Base-by-base conservation (phyloP, 2,329 filamentous ascomycete genomes). In the Paraphoma sp. region DNA sequence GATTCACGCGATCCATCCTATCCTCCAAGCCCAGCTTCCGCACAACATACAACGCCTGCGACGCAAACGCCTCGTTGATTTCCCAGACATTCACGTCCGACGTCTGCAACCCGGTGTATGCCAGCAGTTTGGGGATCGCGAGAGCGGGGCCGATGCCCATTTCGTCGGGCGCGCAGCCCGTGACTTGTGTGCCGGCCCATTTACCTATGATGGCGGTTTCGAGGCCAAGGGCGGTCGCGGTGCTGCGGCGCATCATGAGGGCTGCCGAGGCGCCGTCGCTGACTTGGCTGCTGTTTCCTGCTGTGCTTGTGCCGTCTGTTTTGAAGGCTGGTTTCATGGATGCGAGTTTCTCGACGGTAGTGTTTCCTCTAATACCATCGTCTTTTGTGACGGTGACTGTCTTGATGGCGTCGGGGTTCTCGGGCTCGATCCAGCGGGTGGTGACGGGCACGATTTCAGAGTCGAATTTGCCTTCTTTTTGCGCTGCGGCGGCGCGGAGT, bases 101-200 rank as follows among this genome's bases (percentile, higher is more conserved):
- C 11, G 81, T 88, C 43, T 79, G 72, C 12, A 97, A 75, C 0
- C 88, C 91, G 1, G 89, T 85, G 58, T 86, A 85, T 16, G 81
- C 76, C n/a, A 97, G 82, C 17, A 97, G 82, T 73, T 89, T 90
- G 6, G 93, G 93, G 50, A 97, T 94, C 0, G 92, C 93, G 29
- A 96, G 72, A 0, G 92, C 92, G 0, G 94, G 93, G 0, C 94
- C 93, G 55, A 97, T 83, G 40, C 94, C 93, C 94, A 98, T 97
- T 83, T 97, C 93, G 71, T 96, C 92, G 0, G 94, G 93, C 49
- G 82, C 83, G 73, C 92, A 96, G 11, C 94, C 93, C 0, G 88
- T 87, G 10, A 91, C 88, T 30, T 87, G 84, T 1, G 90, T 89
- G 0, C 86, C 89, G 0, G 93, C 90, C 81, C 93, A 97, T 75